Evolutionary conservation across 2,329 filamentous ascomycete genomes (phyloP), one percentile per base, ranked within the genome.

Genomic region (Colletotrichum lini): DNA sequence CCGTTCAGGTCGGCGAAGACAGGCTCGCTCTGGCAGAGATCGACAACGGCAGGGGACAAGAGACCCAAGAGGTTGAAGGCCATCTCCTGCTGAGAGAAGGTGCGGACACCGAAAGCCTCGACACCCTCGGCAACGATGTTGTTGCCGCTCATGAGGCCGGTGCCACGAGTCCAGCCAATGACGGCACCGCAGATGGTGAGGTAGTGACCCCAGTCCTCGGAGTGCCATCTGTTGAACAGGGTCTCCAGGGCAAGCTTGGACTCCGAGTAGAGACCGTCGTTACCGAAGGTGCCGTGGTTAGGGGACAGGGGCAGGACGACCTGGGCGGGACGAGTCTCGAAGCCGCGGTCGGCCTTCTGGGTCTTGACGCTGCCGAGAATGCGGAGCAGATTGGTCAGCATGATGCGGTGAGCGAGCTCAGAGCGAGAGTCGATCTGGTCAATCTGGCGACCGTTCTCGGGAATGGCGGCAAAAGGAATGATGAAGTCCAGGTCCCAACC

Each of bases 41-140:
- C 95, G 76, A 98, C 95, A 77, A 99, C 94, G 38, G 92, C 89
- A 47, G 96, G 95, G 1, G 95, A 93, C 96, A 99, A 98, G 64
- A 99, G 90, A 76, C 96, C 96, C 54, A 99, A 90, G 75, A 99
- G 84, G 84, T 99, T 99, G 88, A 99, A 99, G 18, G 96, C 96
- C 96, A 99, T 99, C 84, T 99, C 96, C 81, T 98, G 95, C 84
- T 98, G 96, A 12, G 96, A 98, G 88, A 99, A 99, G 4, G 96
- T 99, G 77, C 96, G 95, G 35, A 98, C 96, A 78, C 96, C 96
- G 75, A 97, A 96, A 77, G 94, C 94, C 86, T 99, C 96, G 67
- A 99, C 94, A 72, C 96, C 96, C 82, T 98, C 96, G 45, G 96
- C 96, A 75, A 98, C 95, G 77, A 98, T 91, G 83, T 99, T 98